Conservation (phyloP, 805 yeast genomes). For the Myxozyma neotropica region DNA sequence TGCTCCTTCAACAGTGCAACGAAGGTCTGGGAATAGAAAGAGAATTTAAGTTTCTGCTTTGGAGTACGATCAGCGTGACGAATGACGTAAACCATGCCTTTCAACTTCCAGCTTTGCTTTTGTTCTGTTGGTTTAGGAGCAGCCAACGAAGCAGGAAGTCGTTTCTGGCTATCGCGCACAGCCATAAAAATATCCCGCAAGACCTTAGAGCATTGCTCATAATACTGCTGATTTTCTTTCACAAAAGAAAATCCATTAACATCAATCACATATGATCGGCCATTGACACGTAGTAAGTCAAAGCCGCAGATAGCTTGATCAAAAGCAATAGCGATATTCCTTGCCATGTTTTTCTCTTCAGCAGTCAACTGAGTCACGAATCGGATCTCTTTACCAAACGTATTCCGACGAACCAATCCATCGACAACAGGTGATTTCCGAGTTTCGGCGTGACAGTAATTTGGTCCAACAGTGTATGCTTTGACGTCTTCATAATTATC, state of each 20-base stretch:
- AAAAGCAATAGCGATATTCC: constrained; percentile 70
- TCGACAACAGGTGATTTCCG: constrained; percentile 99
- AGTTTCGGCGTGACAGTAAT: constrained; percentile 95
- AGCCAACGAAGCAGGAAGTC: constrained; percentile 41
- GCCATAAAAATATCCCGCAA: constrained; percentile 65
- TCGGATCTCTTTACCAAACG: constrained; percentile 95
- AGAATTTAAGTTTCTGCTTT: constrained; percentile 94
- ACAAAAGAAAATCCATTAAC: constrained; percentile 98
- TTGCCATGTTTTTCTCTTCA: constrained; percentile 80
- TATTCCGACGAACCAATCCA: constrained; percentile 94
- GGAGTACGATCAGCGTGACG: constrained; percentile 99
- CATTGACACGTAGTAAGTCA: constrained; percentile 86
- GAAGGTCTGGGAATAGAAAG: constrained; percentile 85
- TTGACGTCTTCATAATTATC: constrained; percentile 98
- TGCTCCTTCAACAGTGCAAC: constrained; percentile 88
- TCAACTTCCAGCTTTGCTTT: constrained; percentile 85
- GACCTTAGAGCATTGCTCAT: constrained; percentile 78
- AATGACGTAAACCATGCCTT: constrained; percentile 86
- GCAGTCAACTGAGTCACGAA: constrained; percentile 77
- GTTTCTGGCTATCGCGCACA: constrained; percentile 48
- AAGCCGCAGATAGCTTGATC: constrained; percentile 97
- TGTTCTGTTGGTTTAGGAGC: constrained; percentile 54
- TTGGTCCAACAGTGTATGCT: constrained; percentile 93
- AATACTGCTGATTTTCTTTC: constrained; percentile 84
- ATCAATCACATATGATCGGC: constrained; percentile 89